Conservation (phyloP, 2,329 filamentous ascomycete species). For the Epichloe uncinata region DNA sequence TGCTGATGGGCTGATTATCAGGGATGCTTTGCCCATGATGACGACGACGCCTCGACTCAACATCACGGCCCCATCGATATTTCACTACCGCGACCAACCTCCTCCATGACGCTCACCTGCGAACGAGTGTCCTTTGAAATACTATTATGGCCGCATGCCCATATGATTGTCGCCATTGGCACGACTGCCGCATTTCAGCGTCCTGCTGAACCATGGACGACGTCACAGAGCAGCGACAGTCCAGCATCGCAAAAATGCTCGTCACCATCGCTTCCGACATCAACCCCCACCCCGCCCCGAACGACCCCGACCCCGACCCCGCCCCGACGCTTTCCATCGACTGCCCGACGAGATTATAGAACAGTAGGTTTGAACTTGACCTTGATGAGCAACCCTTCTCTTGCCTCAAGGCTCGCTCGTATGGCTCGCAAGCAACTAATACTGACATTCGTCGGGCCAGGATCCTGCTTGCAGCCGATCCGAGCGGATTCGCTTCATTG, state of each 20-base stretch:
- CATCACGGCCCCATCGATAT: neutral
- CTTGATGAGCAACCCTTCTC: neutral
- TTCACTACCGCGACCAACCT: neutral
- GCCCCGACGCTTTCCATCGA: conserved; percentile 31
- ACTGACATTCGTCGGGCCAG: conserved; percentile 22
- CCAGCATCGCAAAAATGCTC: conserved; percentile 22
- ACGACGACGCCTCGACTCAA: neutral
- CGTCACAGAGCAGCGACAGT: conserved; percentile 16
- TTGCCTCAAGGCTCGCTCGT: neutral
- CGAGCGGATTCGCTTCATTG: conserved; percentile 54
- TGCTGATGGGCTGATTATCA: neutral
- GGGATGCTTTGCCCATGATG: neutral
- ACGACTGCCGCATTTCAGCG: neutral
- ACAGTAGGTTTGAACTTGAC: conserved; percentile 36
- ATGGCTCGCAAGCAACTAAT: neutral
- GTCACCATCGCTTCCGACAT: conserved; percentile 15
- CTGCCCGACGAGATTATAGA: conserved; percentile 58
- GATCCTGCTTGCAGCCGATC: conserved; percentile 46
- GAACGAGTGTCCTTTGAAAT: neutral
- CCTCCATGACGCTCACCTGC: neutral
- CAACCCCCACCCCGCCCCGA: conserved; percentile 13
- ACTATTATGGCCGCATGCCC: neutral
- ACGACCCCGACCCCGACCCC: conserved; percentile 8
- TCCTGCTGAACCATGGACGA: conserved; percentile 18
- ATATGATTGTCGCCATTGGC: neutral